A percentile compares a stretch with the other conserved stretches of the same genome.
These are phyloP conservation scores for Crucihimalaya himalaica DNA, from an alignment of 345 rosid genomes.

Conservation along the genomic window DNA sequence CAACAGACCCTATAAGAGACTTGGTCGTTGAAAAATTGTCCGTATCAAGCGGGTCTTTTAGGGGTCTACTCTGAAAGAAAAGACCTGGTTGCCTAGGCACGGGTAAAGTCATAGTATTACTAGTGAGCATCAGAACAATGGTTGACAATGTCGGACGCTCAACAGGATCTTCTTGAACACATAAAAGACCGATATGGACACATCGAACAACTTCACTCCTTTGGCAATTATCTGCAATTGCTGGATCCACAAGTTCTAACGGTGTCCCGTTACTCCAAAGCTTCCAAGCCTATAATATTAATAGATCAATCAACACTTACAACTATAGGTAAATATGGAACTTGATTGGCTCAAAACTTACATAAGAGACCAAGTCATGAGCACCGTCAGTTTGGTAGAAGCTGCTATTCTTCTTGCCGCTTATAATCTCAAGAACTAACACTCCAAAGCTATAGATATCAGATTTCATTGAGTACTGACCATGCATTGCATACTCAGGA, in stretches of 20 bases:
- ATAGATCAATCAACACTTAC: constrained; percentile 3
- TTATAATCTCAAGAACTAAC: constrained; percentile 40
- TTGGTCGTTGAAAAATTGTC: constrained; percentile 23
- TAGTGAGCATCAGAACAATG: constrained; percentile 48
- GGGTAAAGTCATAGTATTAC: constrained; percentile 41
- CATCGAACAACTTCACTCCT: constrained; percentile 52
- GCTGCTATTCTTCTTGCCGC: constrained; percentile 33
- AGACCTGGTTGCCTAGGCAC: constrained; percentile 50
- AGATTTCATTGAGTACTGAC: constrained; percentile 39
- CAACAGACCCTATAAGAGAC: constrained; percentile 38
- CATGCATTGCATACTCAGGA: constrained; percentile 47
- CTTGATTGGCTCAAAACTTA: constrained; percentile 16
- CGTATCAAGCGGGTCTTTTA: constrained; percentile 12
- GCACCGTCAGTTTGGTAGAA: constrained; percentile 26
- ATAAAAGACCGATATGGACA: constrained; percentile 58
- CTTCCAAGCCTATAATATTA: constrained; percentile 54
- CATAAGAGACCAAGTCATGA: constrained; percentile 36
- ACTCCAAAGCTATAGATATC: constrained; percentile 46
- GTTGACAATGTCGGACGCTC: constrained; percentile 56
- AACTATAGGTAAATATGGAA: background rate
- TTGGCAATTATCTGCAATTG: constrained; percentile 35
- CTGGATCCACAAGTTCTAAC: constrained; percentile 52
- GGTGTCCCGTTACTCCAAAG: constrained; percentile 55
- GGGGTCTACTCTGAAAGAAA: constrained; percentile 30
- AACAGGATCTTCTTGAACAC: constrained; percentile 64